These are phyloP conservation scores for Leccinum aurantiacum DNA, from an alignment of 768 basidiomycete species.

Conservation along the genomic window DNA sequence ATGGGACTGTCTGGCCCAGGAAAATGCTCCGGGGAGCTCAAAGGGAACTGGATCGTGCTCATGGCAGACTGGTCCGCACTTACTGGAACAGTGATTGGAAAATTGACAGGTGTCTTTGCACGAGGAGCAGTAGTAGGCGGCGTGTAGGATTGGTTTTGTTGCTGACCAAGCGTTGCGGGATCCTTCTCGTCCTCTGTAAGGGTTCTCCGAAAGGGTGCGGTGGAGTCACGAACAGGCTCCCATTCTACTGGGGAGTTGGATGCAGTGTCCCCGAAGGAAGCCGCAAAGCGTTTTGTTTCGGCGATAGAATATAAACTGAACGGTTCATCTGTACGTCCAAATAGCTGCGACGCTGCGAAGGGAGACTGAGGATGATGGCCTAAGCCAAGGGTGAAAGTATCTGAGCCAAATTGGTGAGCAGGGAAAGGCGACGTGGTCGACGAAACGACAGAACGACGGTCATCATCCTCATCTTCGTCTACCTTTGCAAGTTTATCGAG, in stretches of 20 bases:
- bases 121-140: slow-evolving; percentile 39
- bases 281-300: slow-evolving; percentile 59
- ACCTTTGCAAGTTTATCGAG: slow-evolving; percentile 88
- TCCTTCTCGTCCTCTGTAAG: slow-evolving; percentile 77
- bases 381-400: slow-evolving; percentile 37
- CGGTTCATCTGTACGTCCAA: slow-evolving; percentile 73
- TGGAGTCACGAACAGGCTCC: slow-evolving; percentile 52
- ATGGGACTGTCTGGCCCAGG: slow-evolving; percentile 54
- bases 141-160: slow-evolving; percentile 23
- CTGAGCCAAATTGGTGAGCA: slow-evolving; percentile 70
- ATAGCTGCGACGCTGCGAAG: slow-evolving; percentile 83
- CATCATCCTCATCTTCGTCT: slow-evolving; percentile 88
- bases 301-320: slow-evolving; percentile 83
- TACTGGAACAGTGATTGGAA: slow-evolving; percentile 55
- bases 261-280: slow-evolving; percentile 55
- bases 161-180: slow-evolving; percentile 42
- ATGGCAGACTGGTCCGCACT: slow-evolving; percentile 46
- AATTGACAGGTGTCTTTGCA: slow-evolving; percentile 54
- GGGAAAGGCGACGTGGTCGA: slow-evolving; percentile 69
- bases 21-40: slow-evolving; percentile 71
- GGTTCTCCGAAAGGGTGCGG: slow-evolving; percentile 75
- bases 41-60: slow-evolving; percentile 80
- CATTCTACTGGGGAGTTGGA: slow-evolving; percentile 50
- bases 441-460: slow-evolving; percentile 77
- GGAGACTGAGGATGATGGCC: slow-evolving; percentile 76